Conservation (phyloP, 331 rosid species). For the Arachis monticola region DNA sequence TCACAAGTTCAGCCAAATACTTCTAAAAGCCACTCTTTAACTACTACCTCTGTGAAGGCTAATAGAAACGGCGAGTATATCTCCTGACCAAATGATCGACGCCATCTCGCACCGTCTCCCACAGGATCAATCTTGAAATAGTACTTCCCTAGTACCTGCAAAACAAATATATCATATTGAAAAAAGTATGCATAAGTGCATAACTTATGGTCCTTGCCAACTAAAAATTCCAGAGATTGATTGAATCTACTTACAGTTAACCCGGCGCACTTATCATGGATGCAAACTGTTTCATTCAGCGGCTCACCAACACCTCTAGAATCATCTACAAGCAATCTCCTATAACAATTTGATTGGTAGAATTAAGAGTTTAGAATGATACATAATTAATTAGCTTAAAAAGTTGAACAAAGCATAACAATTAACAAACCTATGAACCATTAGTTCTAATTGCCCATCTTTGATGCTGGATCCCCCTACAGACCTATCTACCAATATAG, state of each 20-base stretch:
- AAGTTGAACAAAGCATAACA: conserved; percentile 23
- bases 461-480: conserved; percentile 84
- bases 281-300: conserved; percentile 73
- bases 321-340: conserved; percentile 76
- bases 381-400: not conserved
- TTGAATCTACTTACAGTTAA: conserved; percentile 58
- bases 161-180: not conserved
- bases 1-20: not conserved
- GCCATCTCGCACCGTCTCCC: conserved; percentile 92
- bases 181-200: conserved; percentile 18
- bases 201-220: conserved; percentile 32
- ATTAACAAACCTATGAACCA: conserved; percentile 81
- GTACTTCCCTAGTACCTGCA: conserved; percentile 73
- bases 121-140: conserved; percentile 73
- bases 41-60: conserved; percentile 75
- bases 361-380: not conserved
- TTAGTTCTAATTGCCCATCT: conserved; percentile 88
- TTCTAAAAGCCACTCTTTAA: conserved; percentile 24
- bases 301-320: conserved; percentile 72
- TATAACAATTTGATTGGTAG: conserved; percentile 28
- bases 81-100: conserved; percentile 80
- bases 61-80: conserved; percentile 74
- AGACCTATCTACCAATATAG: conserved; percentile 82
- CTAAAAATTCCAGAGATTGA: conserved; percentile 13
- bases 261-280: conserved; percentile 60